These are phyloP conservation scores for Cryptococcus sp. DNA, from an alignment of 1,284 basidiomycete genomes.

Conservation along the genomic window DNA sequence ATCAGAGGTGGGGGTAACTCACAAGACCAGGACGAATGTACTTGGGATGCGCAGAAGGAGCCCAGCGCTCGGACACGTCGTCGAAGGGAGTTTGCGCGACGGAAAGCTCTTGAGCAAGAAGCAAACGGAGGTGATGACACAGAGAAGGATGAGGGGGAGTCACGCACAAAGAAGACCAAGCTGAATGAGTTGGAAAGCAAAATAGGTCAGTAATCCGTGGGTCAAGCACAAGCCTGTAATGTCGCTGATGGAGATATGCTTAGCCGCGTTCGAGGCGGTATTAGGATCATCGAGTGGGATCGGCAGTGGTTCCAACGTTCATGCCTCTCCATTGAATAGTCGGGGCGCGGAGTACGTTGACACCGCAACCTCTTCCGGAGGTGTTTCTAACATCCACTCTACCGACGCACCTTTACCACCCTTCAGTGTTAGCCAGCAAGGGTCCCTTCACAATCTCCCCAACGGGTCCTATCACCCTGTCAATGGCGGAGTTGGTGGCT, in stretches of 20 bases:
- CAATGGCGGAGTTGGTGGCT: no score
- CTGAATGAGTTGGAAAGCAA: conserved; percentile 23
- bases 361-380: no score
- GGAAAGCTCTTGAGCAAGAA: conserved; percentile 9
- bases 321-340: no score
- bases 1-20: conserved; percentile 20
- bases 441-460: no score
- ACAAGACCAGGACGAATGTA: conserved; percentile 24
- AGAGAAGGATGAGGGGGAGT: conserved; percentile 7
- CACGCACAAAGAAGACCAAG: conserved; percentile 17
- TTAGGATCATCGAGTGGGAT: not conserved
- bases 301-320: no score
- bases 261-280: conserved; percentile 10
- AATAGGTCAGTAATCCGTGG: conserved; percentile 15
- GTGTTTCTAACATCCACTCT: no score
- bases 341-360: no score
- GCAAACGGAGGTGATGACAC: conserved; percentile 6
- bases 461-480: no score
- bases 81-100: conserved; percentile 23
- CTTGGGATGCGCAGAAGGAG: conserved; percentile 44
- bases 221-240: no score
- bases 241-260: not conserved
- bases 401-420: no score
- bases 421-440: no score
- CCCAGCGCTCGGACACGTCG: conserved; percentile 34